Evolutionary conservation across 2,329 filamentous ascomycete species (phyloP).

Genomic region (Phoma herbarum): DNA sequence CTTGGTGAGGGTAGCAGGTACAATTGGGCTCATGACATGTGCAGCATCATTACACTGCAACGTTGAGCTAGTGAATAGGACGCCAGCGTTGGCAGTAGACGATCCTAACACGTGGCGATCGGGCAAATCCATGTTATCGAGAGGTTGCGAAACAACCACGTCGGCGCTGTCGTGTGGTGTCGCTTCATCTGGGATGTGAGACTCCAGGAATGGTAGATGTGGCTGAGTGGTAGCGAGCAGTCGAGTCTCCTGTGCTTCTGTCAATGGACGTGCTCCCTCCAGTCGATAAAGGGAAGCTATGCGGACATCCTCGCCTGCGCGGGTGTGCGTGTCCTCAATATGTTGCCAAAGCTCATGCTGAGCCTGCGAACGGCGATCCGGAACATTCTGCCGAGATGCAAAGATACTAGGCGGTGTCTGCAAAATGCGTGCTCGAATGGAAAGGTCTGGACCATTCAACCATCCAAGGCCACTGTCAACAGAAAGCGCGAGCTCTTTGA

Average conservation of each 20-base stretch:
- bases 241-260: constrained; percentile 25
- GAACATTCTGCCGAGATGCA: constrained; percentile 50
- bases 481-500: constrained; percentile 71
- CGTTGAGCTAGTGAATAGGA: constrained; percentile 47
- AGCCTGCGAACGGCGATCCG: constrained; percentile 51
- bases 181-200: constrained; percentile 41
- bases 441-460: constrained; percentile 68
- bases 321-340: constrained; percentile 35
- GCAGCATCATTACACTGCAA: constrained; percentile 33
- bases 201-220: constrained; percentile 42
- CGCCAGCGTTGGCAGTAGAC: constrained; percentile 29
- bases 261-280: constrained; percentile 28
- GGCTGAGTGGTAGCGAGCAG: constrained; percentile 32
- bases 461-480: constrained; percentile 74
- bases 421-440: constrained; percentile 58
- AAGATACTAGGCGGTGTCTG: constrained; percentile 58
- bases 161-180: constrained; percentile 33
- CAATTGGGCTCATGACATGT: constrained; percentile 51
- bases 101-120: constrained; percentile 32
- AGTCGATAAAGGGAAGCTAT: constrained; percentile 42
- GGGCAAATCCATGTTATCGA: constrained; percentile 34
- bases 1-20: constrained; percentile 65
- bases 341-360: constrained; percentile 50
- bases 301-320: constrained; percentile 35
- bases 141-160: constrained; percentile 21